Evolutionary conservation across 2,329 filamentous ascomycete genomes (phyloP).

Genomic region (Periconia macrospinosa): DNA sequence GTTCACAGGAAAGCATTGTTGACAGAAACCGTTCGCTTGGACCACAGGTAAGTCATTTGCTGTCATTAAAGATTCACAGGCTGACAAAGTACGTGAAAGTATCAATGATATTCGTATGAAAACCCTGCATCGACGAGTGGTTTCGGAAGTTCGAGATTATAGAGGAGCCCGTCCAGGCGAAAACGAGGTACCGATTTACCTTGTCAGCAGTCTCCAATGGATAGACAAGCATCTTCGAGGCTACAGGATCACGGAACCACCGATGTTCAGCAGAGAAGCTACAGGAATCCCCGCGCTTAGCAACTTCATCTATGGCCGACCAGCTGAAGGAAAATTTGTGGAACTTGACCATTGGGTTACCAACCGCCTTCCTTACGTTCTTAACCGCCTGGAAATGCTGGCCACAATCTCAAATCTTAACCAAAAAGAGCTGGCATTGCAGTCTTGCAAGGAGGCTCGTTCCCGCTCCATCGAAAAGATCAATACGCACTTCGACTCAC

Average conservation of each 20-base stretch:
- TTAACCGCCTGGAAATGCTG: neutral
- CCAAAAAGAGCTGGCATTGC: neutral
- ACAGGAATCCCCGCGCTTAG: neutral
- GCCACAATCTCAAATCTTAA: neutral
- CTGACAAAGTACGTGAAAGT: too few species aligned
- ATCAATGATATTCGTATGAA: too few species aligned
- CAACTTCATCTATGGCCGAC: neutral
- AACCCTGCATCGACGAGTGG: too few species aligned
- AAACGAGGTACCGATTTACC: neutral
- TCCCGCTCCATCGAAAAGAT: neutral
- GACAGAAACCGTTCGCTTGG: neutral
- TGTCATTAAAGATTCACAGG: neutral
- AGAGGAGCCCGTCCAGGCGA: neutral
- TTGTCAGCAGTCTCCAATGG: neutral
- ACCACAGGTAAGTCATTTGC: neutral
- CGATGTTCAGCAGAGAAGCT: neutral
- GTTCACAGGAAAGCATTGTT: neutral
- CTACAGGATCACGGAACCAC: neutral
- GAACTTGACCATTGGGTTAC: neutral
- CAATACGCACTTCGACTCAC: too few species aligned
- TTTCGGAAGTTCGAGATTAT: neutral
- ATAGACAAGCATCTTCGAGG: neutral
- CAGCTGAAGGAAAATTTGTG: neutral
- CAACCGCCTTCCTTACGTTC: neutral
- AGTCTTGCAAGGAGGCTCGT: neutral